Base-by-base conservation (phyloP, 345 rosid species). In the Orychophragmus violaceus region DNA sequence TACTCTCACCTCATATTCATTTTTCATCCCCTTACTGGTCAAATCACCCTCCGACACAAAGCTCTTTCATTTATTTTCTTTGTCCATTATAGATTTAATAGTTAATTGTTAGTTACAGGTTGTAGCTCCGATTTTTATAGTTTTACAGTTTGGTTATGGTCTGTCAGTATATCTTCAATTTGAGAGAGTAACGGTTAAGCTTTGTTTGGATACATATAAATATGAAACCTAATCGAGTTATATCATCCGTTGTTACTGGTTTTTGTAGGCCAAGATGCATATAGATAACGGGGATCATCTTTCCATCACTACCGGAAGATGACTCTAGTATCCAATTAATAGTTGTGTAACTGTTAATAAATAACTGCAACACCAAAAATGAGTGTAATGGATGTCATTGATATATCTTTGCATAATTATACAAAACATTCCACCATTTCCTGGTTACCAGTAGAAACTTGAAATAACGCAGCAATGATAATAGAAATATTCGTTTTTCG, bases 31-130 rank as follows among this genome's bases (percentile, higher is more conserved):
- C 42, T 13, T 45, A 55, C 13, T 33, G 19, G 76, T 71, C 70
- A 55, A 63, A 71, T 71, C 76, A 71, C 41, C 50, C 51, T 64
- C 63, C 56, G 49, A 41, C 68, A 28, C 25, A 51, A 0, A 6
- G 0, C 13, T 4, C n/a, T 10, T 51, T 11, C 59, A 39, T 54
- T 41, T 54, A 54, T 41, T 35, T 6, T 35, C 13, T 17, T 42
- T 8, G 9, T 63, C 32, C n/a, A 2, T 8, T 14, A 39, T 59
- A 59, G 4, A 33, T 59, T n/a, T 10, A 2, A 6, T 33, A 33
- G 37, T 48, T 48, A 21, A 48, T 12, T 9, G 3, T 35, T 37
- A 45, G 13, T 13, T 13, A 52, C 35, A 64, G 13, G 25, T 29
- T 21, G 10, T 48, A 51, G 49, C 58, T 16, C 49, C 16, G 13